Conservation (phyloP, 441 rosid genomes). For the Aquilaria agallochum region DNA sequence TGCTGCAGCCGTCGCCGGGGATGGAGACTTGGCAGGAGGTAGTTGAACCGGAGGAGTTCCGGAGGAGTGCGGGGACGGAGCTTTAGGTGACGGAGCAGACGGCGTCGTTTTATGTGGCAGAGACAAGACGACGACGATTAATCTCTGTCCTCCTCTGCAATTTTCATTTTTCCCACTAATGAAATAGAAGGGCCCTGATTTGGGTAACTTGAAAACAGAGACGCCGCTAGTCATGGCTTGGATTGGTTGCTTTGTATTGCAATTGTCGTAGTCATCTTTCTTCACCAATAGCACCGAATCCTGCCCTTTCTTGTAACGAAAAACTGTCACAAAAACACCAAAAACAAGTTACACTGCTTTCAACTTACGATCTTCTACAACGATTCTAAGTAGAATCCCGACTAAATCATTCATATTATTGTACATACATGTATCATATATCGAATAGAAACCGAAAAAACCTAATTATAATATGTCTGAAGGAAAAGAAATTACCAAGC, state of each 20-base stretch:
- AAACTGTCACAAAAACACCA: constrained; percentile 30
- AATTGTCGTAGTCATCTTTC: constrained; percentile 48
- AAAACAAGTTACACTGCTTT: neutral
- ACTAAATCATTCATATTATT: no score
- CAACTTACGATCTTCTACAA: no score
- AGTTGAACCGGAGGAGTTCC: constrained; percentile 8
- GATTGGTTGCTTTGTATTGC: constrained; percentile 46
- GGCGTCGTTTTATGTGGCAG: neutral
- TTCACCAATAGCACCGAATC: constrained; percentile 69
- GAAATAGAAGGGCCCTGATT: constrained; percentile 68
- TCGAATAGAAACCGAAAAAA: neutral
- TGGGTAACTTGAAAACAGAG: constrained; percentile 43
- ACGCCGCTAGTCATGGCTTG: constrained; percentile 38
- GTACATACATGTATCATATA: neutral
- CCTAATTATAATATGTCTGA: neutral
- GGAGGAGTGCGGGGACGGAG: constrained; percentile 8
- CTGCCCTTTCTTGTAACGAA: constrained; percentile 51
- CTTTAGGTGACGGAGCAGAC: constrained; percentile 15
- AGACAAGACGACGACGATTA: constrained; percentile 45
- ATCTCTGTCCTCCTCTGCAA: constrained; percentile 60
- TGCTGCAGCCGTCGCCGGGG: neutral
- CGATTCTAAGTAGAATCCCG: neutral
- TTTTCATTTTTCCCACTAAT: constrained; percentile 51
- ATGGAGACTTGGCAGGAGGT: constrained; percentile 1
- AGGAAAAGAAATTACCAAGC: constrained; percentile 35